Conservation (phyloP, 768 basidiomycete genomes). For the Lactarius vividus region DNA sequence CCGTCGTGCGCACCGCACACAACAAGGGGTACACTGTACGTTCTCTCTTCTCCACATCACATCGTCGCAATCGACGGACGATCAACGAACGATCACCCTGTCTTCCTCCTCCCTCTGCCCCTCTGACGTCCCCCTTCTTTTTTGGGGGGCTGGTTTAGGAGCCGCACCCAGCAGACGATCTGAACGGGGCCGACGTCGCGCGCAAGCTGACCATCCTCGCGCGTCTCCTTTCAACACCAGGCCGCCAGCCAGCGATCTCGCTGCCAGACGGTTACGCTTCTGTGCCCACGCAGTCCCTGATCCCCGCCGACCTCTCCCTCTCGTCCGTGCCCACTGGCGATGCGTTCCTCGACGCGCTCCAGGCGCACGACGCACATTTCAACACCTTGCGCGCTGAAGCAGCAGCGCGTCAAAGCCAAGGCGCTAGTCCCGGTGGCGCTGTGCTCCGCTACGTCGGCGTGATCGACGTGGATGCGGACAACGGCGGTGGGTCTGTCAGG, state of each 20-base stretch:
- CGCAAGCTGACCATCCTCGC: constrained; percentile 96
- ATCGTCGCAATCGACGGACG: background rate
- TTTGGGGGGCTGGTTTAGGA: constrained; percentile 54
- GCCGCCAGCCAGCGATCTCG: constrained; percentile 38
- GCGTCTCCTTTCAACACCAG: constrained; percentile 59
- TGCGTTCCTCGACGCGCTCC: constrained; percentile 77
- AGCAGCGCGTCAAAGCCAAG: constrained; percentile 46
- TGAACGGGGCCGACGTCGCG: constrained; percentile 95
- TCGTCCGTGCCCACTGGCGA: constrained; percentile 59
- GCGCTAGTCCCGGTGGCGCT: constrained; percentile 49
- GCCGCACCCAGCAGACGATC: constrained; percentile 95
- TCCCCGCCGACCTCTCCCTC: constrained; percentile 69
- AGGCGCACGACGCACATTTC: constrained; percentile 80
- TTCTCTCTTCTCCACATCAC: constrained; percentile 15
- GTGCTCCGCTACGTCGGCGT: constrained; percentile 95
- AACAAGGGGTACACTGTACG: constrained; percentile 92
- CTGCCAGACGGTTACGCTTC: constrained; percentile 78
- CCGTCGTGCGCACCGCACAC: constrained; percentile 83
- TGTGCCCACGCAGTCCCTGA: constrained; percentile 80
- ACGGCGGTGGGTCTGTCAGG: constrained; percentile 56
- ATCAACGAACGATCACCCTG: background rate
- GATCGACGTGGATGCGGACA: constrained; percentile 77
- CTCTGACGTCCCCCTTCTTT: background rate
- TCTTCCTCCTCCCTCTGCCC: background rate
- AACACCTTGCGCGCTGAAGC: constrained; percentile 76